Evolutionary conservation across 345 rosid species (phyloP).

Genomic region (Dovyalis caffra): DNA sequence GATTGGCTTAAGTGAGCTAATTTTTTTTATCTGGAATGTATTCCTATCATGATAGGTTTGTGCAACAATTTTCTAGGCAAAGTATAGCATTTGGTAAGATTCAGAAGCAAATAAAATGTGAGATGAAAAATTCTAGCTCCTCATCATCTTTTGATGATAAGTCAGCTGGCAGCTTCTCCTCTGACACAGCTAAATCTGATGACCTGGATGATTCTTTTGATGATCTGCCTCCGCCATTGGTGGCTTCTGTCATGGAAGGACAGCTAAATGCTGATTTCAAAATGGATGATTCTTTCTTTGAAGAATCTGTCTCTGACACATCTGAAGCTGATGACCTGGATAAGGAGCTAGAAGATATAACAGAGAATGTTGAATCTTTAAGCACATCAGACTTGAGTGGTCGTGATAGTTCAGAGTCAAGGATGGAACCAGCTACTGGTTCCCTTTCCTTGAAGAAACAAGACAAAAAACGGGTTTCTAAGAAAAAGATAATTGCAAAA

Average conservation of each 20-base stretch:
- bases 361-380: conserved; percentile 33
- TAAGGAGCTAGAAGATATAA: conserved; percentile 34
- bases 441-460: conserved; percentile 16
- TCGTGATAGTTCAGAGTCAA: conserved; percentile 4
- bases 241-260: conserved; percentile 22
- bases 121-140: conserved; percentile 34
- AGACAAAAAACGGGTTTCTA: conserved; percentile 22
- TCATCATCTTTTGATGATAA: conserved; percentile 27
- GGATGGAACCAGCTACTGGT: conserved; percentile 2
- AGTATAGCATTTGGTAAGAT: conserved; percentile 65
- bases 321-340: conserved; percentile 18
- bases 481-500: conserved; percentile 38
- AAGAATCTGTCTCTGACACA: conserved; percentile 17
- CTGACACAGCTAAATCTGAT: background rate
- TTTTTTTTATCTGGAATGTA: conserved; percentile 8
- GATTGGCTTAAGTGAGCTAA: background rate
- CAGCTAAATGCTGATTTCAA: conserved; percentile 9
- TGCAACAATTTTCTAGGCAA: conserved; percentile 49
- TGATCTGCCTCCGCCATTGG: conserved; percentile 21
- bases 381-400: conserved; percentile 16
- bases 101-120: conserved; percentile 70
- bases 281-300: conserved; percentile 18
- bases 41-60: conserved; percentile 52
- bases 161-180: conserved; percentile 19
- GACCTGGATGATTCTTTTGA: too few relatives aligned